Evolutionary conservation across 805 yeast genomes (phyloP).

Genomic region (Maudiozyma pseudohumilis): DNA sequence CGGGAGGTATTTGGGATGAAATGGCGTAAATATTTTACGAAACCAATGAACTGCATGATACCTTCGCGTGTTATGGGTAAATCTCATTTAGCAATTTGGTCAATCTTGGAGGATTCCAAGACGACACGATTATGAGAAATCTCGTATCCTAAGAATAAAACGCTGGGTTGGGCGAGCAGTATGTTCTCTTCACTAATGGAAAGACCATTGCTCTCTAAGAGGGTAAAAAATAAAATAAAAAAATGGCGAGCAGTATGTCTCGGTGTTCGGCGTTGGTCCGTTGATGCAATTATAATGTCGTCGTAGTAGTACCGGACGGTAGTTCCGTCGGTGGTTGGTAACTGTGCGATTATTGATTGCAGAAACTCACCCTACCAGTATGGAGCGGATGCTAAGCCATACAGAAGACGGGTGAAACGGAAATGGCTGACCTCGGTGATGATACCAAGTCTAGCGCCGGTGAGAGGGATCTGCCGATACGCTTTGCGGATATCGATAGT

Average conservation of each 20-base stretch:
- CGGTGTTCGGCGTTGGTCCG: not conserved
- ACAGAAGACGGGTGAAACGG: not conserved
- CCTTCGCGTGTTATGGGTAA: conserved; percentile 2
- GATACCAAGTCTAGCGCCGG: not conserved
- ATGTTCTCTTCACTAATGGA: conserved; percentile 3
- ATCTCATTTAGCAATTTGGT: not conserved
- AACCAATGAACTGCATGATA: conserved; percentile 3
- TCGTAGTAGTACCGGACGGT: not conserved
- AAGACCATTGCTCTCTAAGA: not conserved
- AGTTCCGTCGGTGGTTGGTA: not conserved
- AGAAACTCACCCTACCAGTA: conserved; percentile 3
- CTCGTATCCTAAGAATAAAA: not conserved
- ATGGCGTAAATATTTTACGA: conserved; percentile 5
- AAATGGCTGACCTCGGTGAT: not conserved
- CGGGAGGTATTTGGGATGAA: conserved; percentile 4
- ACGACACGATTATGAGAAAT: not conserved
- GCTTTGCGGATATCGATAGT: not conserved
- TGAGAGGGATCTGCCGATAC: not conserved
- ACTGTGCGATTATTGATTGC: not conserved
- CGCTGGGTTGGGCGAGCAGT: conserved; percentile 1
- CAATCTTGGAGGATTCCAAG: not conserved
- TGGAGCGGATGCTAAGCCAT: conserved; percentile 3
- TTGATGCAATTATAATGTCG: not conserved
- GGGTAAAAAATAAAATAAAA: too few species aligned
- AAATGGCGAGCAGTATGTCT: not conserved